These are phyloP conservation scores for Posidonia australis DNA, from an alignment of 106 monocot species.

Conservation along the genomic window DNA sequence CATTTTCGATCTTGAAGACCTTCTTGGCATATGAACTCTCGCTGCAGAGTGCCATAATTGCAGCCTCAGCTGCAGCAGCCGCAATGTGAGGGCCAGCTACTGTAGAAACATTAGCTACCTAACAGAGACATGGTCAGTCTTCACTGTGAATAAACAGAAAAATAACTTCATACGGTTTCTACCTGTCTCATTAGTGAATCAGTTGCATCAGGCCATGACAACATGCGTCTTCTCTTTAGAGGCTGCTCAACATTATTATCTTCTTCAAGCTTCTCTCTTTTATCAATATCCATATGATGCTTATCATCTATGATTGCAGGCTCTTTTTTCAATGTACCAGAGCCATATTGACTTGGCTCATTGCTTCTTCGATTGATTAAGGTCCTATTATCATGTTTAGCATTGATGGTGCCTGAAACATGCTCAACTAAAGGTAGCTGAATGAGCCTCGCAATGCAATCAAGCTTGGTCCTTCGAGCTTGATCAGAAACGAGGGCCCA, in stretches of 20 bases:
- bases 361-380: slow-evolving; percentile 7
- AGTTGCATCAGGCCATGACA: slow-evolving; percentile 28
- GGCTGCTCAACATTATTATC: slow-evolving; percentile 19
- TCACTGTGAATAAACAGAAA: neutral
- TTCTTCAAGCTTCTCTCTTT: slow-evolving; percentile 23
- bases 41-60: slow-evolving; percentile 39
- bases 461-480: slow-evolving; percentile 64
- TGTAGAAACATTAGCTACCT: slow-evolving; percentile 71
- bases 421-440: slow-evolving; percentile 86
- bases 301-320: neutral
- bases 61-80: slow-evolving; percentile 63
- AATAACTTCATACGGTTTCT: neutral
- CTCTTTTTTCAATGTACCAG: slow-evolving; percentile 9
- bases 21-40: slow-evolving; percentile 49
- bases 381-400: slow-evolving; percentile 25
- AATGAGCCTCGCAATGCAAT: slow-evolving; percentile 76
- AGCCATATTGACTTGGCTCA: slow-evolving; percentile 16
- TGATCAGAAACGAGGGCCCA: slow-evolving; percentile 94
- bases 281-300: slow-evolving; percentile 15
- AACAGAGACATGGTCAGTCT: slow-evolving; percentile 11
- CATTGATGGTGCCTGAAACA: slow-evolving; percentile 30
- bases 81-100: slow-evolving; percentile 51
- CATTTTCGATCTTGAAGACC: slow-evolving; percentile 28
- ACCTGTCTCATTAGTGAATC: slow-evolving; percentile 69
- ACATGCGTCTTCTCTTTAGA: slow-evolving; percentile 39